Evolutionary conservation across 1,284 basidiomycete genomes (phyloP).

Genomic region (Mycena sp.): DNA sequence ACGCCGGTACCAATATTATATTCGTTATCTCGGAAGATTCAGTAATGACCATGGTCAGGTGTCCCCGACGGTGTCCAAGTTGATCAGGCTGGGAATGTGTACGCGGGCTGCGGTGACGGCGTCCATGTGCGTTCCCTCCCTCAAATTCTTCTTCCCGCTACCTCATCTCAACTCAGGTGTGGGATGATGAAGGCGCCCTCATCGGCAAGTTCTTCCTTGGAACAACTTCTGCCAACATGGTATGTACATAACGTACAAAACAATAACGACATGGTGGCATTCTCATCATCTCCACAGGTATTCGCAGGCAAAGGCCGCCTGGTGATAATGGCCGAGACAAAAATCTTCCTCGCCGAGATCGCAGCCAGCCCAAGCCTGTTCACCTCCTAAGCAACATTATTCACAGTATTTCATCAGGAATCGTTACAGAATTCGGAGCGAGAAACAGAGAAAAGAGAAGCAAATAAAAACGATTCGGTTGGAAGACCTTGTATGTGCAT

Average conservation of each 20-base stretch:
- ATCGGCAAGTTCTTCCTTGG: constrained; percentile 82
- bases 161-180: too few species aligned
- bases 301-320: constrained; percentile 29
- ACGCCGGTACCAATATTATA: constrained; percentile 41
- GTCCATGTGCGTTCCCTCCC: constrained; percentile 57
- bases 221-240: constrained; percentile 65
- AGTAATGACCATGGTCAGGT: neutral
- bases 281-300: neutral
- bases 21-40: neutral
- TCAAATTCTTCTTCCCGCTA: too few species aligned
- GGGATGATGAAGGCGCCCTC: constrained; percentile 67
- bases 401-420: neutral
- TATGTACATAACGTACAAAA: neutral
- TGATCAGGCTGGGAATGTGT: constrained; percentile 74
- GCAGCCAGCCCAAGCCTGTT: constrained; percentile 23
- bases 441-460: constrained; percentile 7
- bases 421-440: constrained; percentile 9
- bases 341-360: constrained; percentile 29
- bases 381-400: constrained; percentile 18
- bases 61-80: constrained; percentile 76
- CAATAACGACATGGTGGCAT: neutral
- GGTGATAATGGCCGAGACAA: constrained; percentile 31
- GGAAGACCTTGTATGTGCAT: neutral
- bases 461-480: constrained; percentile 3
- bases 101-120: constrained; percentile 77